Percentiles rank a stretch among this genome's conserved stretches.
Conservation (phyloP, 2,329 filamentous ascomycete species). For the Alternaria brassicae region DNA sequence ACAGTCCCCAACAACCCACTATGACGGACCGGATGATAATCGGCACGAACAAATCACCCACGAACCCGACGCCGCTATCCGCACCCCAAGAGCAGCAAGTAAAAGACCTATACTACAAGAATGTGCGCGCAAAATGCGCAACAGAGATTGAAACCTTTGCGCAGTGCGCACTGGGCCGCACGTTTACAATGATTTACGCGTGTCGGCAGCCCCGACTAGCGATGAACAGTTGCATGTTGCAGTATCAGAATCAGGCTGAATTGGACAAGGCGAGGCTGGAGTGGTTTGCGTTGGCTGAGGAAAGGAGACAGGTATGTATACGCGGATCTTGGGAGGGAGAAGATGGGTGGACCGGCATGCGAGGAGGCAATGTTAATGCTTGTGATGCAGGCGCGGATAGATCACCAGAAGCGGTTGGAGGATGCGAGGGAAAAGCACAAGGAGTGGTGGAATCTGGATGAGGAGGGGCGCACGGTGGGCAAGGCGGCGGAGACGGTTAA, state of each 20-base stretch:
- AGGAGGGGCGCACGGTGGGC: conserved; percentile 43
- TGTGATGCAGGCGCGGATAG: conserved; percentile 64
- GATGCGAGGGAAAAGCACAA: conserved; percentile 57
- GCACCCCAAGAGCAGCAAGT: conserved; percentile 72
- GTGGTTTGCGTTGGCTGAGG: conserved; percentile 83
- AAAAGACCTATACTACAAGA: conserved; percentile 78
- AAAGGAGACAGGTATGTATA: conserved; percentile 61
- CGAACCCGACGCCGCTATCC: conserved; percentile 72
- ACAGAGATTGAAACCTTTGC: conserved; percentile 76
- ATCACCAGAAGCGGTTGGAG: conserved; percentile 56
- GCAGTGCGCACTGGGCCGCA: conserved; percentile 84
- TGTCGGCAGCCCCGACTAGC: conserved; percentile 79
- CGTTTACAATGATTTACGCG: conserved; percentile 84
- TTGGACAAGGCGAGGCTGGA: conserved; percentile 89
- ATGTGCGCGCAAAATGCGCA: conserved; percentile 80
- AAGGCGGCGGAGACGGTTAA: conserved; percentile 20
- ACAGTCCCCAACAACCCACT: neutral
- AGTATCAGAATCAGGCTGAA: conserved; percentile 81
- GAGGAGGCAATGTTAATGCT: too few relatives aligned
- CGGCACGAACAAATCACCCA: conserved; percentile 30
- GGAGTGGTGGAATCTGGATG: conserved; percentile 60
- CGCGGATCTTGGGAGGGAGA: too few relatives aligned
- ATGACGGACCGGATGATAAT: conserved; percentile 36
- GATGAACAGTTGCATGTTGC: conserved; percentile 95
- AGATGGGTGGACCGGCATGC: too few relatives aligned